Base-by-base conservation (phyloP, 768 basidiomycete species). In the Boletus vinaceobasis region DNA sequence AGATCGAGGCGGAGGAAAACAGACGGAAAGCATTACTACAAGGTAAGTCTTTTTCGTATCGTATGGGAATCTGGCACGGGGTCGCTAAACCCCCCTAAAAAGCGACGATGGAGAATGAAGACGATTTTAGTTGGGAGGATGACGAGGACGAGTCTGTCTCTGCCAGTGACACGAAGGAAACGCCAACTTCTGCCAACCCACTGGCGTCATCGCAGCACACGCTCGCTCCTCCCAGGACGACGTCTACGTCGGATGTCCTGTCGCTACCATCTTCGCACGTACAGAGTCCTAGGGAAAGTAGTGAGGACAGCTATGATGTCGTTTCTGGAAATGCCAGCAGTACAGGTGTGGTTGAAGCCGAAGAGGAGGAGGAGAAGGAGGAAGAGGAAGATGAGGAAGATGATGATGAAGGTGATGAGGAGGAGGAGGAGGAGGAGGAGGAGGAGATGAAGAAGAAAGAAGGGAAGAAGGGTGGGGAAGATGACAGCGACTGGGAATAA, bases 81-180 rank as follows among this genome's bases (percentile, higher is more conserved):
- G 50, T 43, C 32, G 26, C 47, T 60, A 35, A 65, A 46, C 13
- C 11, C 43, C 43, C 40, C 42, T 47, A 55, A 47, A 53, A 58
- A 86, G 84, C 79, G n/a, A 76, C 84, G 4, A 70, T 75, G 8
- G 83, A 87, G 53, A 82, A 79, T 27, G 93, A 96, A 43, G 93
- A 95, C 33, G 87, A 91, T 55, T 93, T 96, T 71, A 88, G 83
- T 63, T 96, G 93, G 93, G 93, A 94, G 66, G 91, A 91, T 51
- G 84, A 86, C 48, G 92, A 94, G n/a, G 90, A 92, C n/a, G 87
- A 88, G 42, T 60, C 65, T n/a, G 53, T 47, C 13, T 50, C 69
- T 14, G 46, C 60, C 7, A 55, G 52, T 4, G 60, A 61, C 49
- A 36, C 55, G 17, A 60, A 57, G 52, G 48, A 56, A 19, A 11